Evolutionary conservation across 768 basidiomycete genomes (phyloP), one percentile per base, ranked within the genome.

Genomic region (Xanthoconium stramineum): DNA sequence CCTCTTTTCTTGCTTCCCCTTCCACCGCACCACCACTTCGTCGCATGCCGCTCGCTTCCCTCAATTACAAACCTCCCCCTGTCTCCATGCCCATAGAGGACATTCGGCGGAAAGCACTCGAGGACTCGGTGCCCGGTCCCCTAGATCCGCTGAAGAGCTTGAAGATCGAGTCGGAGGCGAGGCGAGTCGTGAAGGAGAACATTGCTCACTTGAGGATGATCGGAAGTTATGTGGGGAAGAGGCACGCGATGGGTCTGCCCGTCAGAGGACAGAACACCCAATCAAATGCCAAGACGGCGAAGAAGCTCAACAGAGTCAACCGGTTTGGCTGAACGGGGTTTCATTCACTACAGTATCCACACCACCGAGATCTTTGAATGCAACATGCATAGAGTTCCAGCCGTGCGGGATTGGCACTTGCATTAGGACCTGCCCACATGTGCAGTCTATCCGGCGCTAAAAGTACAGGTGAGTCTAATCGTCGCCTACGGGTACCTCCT

Each of bases 241-340:
- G 94, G 72, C 96, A 98, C 70, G 93, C 93, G 9, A 92, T 94
- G 86, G 84, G 86, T 56, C 73, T 96, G 44, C 96, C 96, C 4
- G 96, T 98, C 57, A 82, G 96, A 71, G 96, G 96, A 54, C 96
- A 98, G 74, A 88, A 88, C 53, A 98, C 95, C 5, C 87, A 86
- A 72, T 87, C 82, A 52, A 98, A 98, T 67, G 94, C 92, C 51
- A 84, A 80, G 74, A 96, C 93, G 44, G 96, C 96, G 35, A 88
- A 76, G 74, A 94, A 86, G 73, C 84, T 98, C 74, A 98, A 98
- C 78, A 81, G 83, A 67, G 74, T 95, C 61, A 87, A 89, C 54
- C 80, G 95, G 55, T 73, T 78, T 63, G 69, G 70, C 46, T 78
- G 66, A 69, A 53, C n/a, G 35, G 43, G 28, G 20, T 37, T 48